A percentile compares a stretch with the other conserved stretches of the same genome.
Evolutionary conservation across 495 filamentous ascomycete species (phyloP).

Genomic region (Hypoxylon fragiforme): DNA sequence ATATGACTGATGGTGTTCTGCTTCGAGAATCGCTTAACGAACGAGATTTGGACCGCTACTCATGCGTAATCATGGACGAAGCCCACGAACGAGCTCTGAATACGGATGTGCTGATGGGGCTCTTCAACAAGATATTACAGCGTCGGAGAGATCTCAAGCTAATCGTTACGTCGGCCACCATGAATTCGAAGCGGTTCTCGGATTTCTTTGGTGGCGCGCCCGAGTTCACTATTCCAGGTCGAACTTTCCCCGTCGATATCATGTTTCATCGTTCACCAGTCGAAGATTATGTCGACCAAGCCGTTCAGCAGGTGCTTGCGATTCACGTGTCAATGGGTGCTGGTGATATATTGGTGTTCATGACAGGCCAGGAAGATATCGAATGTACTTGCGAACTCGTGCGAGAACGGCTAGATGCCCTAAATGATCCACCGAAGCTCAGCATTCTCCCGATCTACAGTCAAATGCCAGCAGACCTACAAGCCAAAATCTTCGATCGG

Average conservation of each 20-base stretch:
- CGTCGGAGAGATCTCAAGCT: constrained; percentile 89
- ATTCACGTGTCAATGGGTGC: constrained; percentile 91
- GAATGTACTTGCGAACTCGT: constrained; percentile 94
- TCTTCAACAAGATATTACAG: constrained; percentile 95
- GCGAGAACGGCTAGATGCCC: constrained; percentile 81
- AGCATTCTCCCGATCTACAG: constrained; percentile 98
- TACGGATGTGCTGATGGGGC: constrained; percentile 95
- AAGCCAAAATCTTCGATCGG: constrained; percentile 95
- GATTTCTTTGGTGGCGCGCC: constrained; percentile 97
- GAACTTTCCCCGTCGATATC: constrained; percentile 96
- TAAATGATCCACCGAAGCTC: constrained; percentile 94
- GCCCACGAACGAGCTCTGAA: constrained; percentile 96
- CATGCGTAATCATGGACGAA: constrained; percentile 99
- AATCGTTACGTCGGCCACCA: constrained; percentile 97
- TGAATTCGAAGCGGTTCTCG: constrained; percentile 97
- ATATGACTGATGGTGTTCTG: constrained; percentile 98
- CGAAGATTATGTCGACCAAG: constrained; percentile 96
- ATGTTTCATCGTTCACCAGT: constrained; percentile 95
- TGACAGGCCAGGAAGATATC: constrained; percentile 99
- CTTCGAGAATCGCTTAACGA: constrained; percentile 91
- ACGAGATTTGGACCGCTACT: constrained; percentile 92
- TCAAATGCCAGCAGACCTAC: constrained; percentile 98
- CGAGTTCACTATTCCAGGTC: constrained; percentile 93
- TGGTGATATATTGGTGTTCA: constrained; percentile 97
- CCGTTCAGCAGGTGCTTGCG: constrained; percentile 94